Evolutionary conservation across 192 early-diverging fungal species (phyloP).

Genomic region (Diversispora epigaea): DNA sequence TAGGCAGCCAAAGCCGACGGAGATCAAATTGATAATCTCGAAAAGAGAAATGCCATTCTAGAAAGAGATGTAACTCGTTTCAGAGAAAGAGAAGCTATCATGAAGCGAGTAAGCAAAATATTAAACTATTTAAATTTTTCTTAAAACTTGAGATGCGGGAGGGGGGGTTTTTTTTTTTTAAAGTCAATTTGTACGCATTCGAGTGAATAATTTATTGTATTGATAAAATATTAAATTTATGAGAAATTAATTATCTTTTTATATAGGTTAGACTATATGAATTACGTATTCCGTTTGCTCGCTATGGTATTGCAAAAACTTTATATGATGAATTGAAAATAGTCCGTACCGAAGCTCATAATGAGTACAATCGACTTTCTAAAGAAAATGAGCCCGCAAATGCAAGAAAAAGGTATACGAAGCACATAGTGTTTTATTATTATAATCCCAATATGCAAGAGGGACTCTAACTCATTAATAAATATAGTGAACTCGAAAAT

Average conservation of each 20-base stretch:
- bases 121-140: background rate
- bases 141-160: too few species aligned
- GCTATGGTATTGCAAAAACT: conserved; percentile 60
- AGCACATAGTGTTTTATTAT: background rate
- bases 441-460: background rate
- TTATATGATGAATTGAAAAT: conserved; percentile 55
- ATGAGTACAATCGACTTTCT: conserved; percentile 41
- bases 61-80: conserved; percentile 77
- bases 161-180: too few species aligned
- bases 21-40: conserved; percentile 59
- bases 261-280: conserved; percentile 57
- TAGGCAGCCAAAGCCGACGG: conserved; percentile 43
- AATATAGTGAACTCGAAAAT: conserved; percentile 32
- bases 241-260: background rate
- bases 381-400: conserved; percentile 43
- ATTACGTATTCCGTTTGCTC: conserved; percentile 59
- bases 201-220: too few species aligned
- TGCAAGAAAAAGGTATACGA: conserved; percentile 35
- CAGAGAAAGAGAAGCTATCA: conserved; percentile 67
- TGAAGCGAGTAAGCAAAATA: conserved; percentile 41
- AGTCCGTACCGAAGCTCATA: conserved; percentile 39
- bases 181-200: too few species aligned
- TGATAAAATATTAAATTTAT: background rate
- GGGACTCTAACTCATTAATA: background rate
- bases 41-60: conserved; percentile 66